Evolutionary conservation across 1,284 basidiomycete species (phyloP).

Genomic region (Cryptococcus neoformans): DNA sequence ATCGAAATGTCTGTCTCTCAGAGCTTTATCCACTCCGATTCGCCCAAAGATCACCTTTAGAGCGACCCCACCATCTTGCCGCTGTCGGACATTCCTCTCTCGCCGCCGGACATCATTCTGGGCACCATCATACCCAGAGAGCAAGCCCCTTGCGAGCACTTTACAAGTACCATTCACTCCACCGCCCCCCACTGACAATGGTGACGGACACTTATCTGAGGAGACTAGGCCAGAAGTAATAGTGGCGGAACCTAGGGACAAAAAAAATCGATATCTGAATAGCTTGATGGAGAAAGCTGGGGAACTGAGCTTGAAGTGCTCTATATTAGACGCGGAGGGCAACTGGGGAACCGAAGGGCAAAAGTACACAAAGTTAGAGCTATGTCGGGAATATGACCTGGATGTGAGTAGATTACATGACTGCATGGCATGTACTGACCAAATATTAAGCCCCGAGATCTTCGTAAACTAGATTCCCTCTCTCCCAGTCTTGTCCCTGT

Average conservation of each 20-base stretch:
- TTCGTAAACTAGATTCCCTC: slow-evolving; percentile 93
- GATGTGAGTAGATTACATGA: slow-evolving; percentile 59
- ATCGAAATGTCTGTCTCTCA: no score
- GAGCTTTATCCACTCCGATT: no score
- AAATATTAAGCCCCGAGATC: slow-evolving; percentile 73
- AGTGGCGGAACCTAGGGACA: slow-evolving; percentile 11
- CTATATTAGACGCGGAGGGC: slow-evolving; percentile 79
- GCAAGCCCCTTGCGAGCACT: neutral
- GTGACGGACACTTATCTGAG: neutral
- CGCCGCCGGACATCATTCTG: slow-evolving; percentile 21
- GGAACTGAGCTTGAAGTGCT: slow-evolving; percentile 52
- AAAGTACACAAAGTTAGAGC: slow-evolving; percentile 81
- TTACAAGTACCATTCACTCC: slow-evolving; percentile 12
- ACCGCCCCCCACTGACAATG: slow-evolving; percentile 1
- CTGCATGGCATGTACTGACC: neutral
- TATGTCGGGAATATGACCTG: slow-evolving; percentile 82
- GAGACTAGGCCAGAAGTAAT: neutral
- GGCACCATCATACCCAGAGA: slow-evolving; percentile 16
- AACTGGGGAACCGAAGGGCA: slow-evolving; percentile 87
- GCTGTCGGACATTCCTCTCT: slow-evolving; percentile 10
- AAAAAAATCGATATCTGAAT: slow-evolving; percentile 40
- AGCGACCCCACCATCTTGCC: no score
- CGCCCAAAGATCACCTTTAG: no score
- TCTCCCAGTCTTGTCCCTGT: slow-evolving; percentile 93
- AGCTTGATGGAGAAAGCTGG: slow-evolving; percentile 49